Conservation (phyloP, 345 rosid genomes). For the Pugionium cornutum region DNA sequence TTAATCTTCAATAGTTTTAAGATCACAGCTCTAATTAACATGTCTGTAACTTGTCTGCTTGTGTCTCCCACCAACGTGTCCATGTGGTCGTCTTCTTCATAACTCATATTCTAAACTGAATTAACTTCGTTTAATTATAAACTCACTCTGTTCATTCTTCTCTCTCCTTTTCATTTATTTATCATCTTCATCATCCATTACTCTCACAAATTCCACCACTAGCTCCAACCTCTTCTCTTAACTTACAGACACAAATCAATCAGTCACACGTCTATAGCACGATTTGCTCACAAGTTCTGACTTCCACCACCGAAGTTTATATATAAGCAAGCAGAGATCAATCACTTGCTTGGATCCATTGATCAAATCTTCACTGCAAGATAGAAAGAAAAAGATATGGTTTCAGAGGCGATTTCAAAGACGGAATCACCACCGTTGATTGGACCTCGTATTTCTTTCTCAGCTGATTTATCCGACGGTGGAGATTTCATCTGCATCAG, state of each 20-base stretch:
- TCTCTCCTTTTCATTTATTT: not conserved
- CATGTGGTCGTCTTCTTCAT: slow-evolving; percentile 40
- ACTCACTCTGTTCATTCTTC: slow-evolving; percentile 18
- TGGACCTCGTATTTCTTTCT: slow-evolving; percentile 83
- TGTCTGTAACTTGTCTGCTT: slow-evolving; percentile 41
- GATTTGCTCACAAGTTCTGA: slow-evolving; percentile 22
- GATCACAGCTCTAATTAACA: slow-evolving; percentile 28
- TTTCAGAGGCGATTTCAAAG: slow-evolving; percentile 50
- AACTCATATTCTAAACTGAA: slow-evolving; percentile 21
- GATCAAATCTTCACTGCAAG: slow-evolving; percentile 1
- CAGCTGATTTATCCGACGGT: slow-evolving; percentile 65
- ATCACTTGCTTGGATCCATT: slow-evolving; percentile 9
- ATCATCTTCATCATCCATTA: slow-evolving; percentile 27
- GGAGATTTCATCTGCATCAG: slow-evolving; percentile 63
- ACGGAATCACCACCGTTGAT: slow-evolving; percentile 48
- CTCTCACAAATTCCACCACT: slow-evolving; percentile 40
- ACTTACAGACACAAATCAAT: slow-evolving; percentile 28
- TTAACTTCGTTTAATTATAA: not conserved
- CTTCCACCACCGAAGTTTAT: slow-evolving; percentile 6
- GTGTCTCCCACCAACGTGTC: slow-evolving; percentile 40
- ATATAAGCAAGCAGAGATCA: slow-evolving; percentile 14
- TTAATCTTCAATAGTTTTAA: slow-evolving; percentile 14
- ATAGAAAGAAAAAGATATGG: slow-evolving; percentile 43
- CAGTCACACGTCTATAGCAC: slow-evolving; percentile 34
- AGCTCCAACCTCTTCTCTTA: slow-evolving; percentile 29